Evolutionary conservation across 495 filamentous ascomycete species (phyloP).

Genomic region (Xylaria grammica): DNA sequence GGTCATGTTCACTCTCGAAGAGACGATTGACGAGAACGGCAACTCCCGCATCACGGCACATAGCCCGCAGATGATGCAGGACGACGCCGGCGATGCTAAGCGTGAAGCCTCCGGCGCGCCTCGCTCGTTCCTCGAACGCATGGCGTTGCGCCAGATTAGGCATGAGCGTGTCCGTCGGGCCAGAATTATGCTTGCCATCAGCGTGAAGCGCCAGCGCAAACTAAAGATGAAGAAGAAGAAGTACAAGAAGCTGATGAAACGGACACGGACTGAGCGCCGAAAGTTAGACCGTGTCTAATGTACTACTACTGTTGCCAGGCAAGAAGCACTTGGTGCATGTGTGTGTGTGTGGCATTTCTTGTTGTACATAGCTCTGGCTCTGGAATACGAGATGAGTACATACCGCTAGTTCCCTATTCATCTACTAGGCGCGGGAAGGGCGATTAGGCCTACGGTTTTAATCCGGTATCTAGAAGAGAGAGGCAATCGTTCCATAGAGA

Average conservation of each 20-base stretch:
- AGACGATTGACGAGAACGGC: conserved; percentile 73
- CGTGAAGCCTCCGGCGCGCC: conserved; percentile 26
- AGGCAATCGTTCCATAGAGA: conserved; percentile 5
- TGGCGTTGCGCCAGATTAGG: conserved; percentile 54
- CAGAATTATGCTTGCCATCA: conserved; percentile 67
- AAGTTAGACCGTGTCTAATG: conserved; percentile 72
- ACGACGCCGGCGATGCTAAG: conserved; percentile 27
- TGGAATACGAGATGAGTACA: neutral
- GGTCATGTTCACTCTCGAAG: conserved; percentile 80
- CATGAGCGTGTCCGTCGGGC: conserved; percentile 50
- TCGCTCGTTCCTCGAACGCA: conserved; percentile 55
- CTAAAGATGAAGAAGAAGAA: conserved; percentile 99
- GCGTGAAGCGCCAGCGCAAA: conserved; percentile 84
- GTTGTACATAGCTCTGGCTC: conserved; percentile 20
- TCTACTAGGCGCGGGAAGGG: neutral
- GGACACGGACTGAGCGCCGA: conserved; percentile 86
- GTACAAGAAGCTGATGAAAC: conserved; percentile 97
- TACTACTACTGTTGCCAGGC: neutral
- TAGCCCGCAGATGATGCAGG: conserved; percentile 54
- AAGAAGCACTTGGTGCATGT: neutral
- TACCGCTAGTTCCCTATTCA: neutral
- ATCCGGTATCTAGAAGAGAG: conserved; percentile 6
- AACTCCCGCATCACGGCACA: conserved; percentile 62
- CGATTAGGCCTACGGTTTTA: neutral
- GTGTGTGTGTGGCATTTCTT: neutral